Conservation (phyloP, 2,329 filamentous ascomycete genomes). For the Cordyceps pruinosa region DNA sequence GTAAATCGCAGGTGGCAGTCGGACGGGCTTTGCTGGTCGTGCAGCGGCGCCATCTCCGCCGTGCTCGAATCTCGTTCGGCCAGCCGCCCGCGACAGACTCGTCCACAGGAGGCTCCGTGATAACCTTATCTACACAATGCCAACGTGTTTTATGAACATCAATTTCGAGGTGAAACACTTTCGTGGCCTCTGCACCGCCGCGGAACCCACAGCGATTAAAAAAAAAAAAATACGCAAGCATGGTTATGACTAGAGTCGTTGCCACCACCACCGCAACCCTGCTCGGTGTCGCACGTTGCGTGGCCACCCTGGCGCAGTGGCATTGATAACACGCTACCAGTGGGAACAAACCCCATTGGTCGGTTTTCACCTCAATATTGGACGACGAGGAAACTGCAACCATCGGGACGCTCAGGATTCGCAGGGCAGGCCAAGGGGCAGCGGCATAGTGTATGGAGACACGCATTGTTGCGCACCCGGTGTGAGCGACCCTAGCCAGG, state of each 20-base stretch:
- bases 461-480: conserved; percentile 26
- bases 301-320: background rate
- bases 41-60: background rate
- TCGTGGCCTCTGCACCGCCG: conserved; percentile 9
- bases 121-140: background rate
- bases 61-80: background rate
- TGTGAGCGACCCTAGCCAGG: conserved; percentile 20
- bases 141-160: conserved; percentile 2
- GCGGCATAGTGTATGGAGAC: conserved; percentile 23
- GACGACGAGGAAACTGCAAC: too few relatives aligned
- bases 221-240: background rate
- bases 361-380: conserved; percentile 21
- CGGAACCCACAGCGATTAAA: conserved; percentile 4
- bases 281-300: conserved; percentile 1
- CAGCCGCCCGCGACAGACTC: background rate
- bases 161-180: conserved; percentile 9
- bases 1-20: too few relatives aligned
- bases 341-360: conserved; percentile 29
- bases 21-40: background rate
- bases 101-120: background rate
- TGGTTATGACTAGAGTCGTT: background rate
- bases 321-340: conserved; percentile 32
- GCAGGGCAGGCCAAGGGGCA: conserved; percentile 27
- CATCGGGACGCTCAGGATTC: conserved; percentile 24
- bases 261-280: background rate